Base-by-base conservation (phyloP, 2,329 filamentous ascomycete species). In the Metarhizium guizhouense region DNA sequence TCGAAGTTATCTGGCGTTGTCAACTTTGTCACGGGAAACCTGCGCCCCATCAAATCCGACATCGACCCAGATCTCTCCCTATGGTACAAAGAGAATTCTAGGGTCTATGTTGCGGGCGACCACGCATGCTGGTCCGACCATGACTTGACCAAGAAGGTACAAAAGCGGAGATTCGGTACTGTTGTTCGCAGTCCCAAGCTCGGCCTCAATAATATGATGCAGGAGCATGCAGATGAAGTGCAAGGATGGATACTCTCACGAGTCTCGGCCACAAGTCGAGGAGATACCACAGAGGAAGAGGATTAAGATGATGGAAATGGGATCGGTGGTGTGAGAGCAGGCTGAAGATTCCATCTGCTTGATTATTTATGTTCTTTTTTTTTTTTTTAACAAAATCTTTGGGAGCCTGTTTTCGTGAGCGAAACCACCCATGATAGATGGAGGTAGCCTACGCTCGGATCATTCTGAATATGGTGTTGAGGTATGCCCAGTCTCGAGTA, bases 11-110 rank as follows among this genome's bases (percentile, higher is more conserved):
- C 83, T 2, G 86, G 85, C 36, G 80, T 95, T 14, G 78, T 96
- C 61, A 90, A 87, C 59, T 96, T 96, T 66, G 87, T 95, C 18
- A 84, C 85, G 29, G 87, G 88, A 55, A 83, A 82, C 34, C 78
- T 96, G 18, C 84, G 89, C 13, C 86, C 90, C 1, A 83, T 96
- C 62, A 87, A 85, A 65, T 88, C 89, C 38, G 91, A 94, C 60
- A 81, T 84, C 32, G 87, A 95, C 57, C 78, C 81, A n/a, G 76
- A 79, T 58, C 76, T 92, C 1, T 86, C 84, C 1, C 76, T 77
- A 29, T 97, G 93, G 93, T 97, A 96, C 72, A 87, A 86, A 66
- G 78, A 84, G 62, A 85, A 90, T 70, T 94, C 90, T 0, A 79
- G 83, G 3, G 86, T 96, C 50, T 95, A 86, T 64, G 87, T 96